Evolutionary conservation across 768 basidiomycete genomes (phyloP), one percentile per base, ranked within the genome.

Genomic region (Naematelia encephala): DNA sequence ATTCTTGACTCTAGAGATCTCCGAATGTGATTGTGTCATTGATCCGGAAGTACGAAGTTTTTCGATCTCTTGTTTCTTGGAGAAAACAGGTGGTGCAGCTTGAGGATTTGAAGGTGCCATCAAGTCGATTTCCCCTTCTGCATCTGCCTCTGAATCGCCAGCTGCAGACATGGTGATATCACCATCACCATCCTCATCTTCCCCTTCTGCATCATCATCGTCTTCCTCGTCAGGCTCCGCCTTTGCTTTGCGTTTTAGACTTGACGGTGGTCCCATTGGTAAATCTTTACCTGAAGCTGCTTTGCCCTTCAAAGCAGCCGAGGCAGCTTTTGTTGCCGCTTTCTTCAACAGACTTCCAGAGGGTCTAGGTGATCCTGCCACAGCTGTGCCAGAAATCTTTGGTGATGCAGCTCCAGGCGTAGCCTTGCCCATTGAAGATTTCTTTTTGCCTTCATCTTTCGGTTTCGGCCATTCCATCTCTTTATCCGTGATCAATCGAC

Each of bases 11-110:
- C 96, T 87, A 16, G 94, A 89, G 68, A 99, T 88, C 80, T 99
- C 96, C 51, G 91, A 94, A 61, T 97, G 90, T 49, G 90, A 91
- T 78, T 99, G 96, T 3, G 96, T 98, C 93, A 99, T 98, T 27
- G 92, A 97, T 11, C 96, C 96, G 11, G 91, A 91, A 16, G 92
- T 94, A 21, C 96, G 88, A 14, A 98, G 84, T 78, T 97, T 97
- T 80, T 98, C 94, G 70, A 98, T 98, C 78, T 99, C 96, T 78
- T 94, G 88, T 78, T 96, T 90, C 78, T 99, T 99, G 77, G 91
- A 93, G 81, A 93, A 93, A 19, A 84, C 72, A 43, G 84, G 78
- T 23, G 82, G 73, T 2, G 85, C 83, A 10, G 84, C 81, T 62
- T 75, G 75, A 12, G 76, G 74, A 56, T 81, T 79, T 48, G 79